phyloP scores from a whole-genome alignment of 75 land plant genomes.

The Azolla pinnata region DNA sequence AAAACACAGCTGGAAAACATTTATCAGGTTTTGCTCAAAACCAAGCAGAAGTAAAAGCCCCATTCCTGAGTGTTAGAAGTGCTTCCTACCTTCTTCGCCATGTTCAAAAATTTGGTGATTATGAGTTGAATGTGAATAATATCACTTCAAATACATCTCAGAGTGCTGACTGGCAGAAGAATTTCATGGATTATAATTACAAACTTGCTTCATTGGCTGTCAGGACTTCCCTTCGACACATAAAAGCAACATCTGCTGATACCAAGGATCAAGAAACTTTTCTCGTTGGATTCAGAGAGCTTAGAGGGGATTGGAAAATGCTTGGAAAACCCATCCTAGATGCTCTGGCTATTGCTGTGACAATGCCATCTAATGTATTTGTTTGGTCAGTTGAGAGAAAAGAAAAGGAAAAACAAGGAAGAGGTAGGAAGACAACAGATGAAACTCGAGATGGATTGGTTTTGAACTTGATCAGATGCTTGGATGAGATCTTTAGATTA shows the following conservation, averaged over 20 bases:
- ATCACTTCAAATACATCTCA: conserved; percentile 17
- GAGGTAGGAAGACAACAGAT: conserved; percentile 34
- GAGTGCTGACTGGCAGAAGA: conserved; percentile 24
- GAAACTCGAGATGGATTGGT: conserved; percentile 40
- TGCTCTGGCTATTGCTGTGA: conserved; percentile 25
- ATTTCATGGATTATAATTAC: conserved; percentile 2
- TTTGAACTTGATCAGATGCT: conserved; percentile 39
- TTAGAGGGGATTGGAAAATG: conserved; percentile 43
- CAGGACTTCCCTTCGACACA: conserved; percentile 37
- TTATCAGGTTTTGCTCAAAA: neutral
- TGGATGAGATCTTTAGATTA: conserved; percentile 46
- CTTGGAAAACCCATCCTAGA: conserved; percentile 51
- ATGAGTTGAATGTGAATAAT: conserved; percentile 3
- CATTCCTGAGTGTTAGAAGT: conserved; percentile 45
- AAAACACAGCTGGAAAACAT: neutral
- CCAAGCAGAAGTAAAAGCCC: conserved; percentile 23
- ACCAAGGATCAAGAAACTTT: conserved; percentile 7
- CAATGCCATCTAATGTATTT: conserved; percentile 9
- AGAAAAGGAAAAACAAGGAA: conserved; percentile 37
- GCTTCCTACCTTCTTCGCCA: conserved; percentile 42
- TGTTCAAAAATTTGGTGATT: conserved; percentile 14
- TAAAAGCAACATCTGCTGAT: conserved; percentile 31
- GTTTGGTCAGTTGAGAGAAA: conserved; percentile 11
- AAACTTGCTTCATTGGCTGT: conserved; percentile 41
- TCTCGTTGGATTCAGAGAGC: conserved; percentile 19